Evolutionary conservation across 176 grass and related monocot genomes (phyloP).

Genomic region (Stipa capillata): DNA sequence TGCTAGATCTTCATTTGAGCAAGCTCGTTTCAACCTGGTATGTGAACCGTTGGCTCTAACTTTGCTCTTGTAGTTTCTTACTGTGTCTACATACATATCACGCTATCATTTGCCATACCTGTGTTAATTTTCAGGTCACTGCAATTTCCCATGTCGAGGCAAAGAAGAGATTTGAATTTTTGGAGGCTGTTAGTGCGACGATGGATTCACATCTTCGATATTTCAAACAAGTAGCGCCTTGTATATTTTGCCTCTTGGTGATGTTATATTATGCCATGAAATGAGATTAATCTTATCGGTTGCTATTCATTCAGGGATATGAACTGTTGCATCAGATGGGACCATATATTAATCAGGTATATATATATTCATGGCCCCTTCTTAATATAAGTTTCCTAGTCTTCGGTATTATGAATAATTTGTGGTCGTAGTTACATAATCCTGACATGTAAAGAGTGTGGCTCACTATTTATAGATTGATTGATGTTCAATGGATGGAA

Average conservation of each 20-base stretch:
- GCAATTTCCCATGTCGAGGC: conserved; percentile 85
- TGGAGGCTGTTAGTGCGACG: conserved; percentile 89
- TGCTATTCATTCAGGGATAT: conserved; percentile 71
- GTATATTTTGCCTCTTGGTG: conserved; percentile 6
- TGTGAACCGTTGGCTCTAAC: background rate
- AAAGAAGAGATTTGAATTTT: conserved; percentile 99
- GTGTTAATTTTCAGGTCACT: conserved; percentile 60
- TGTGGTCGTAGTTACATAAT: background rate
- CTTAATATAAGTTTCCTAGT: conserved; percentile 1
- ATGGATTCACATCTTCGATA: conserved; percentile 99
- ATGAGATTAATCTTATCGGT: conserved; percentile 25
- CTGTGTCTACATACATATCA: conserved; percentile 5
- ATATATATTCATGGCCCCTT: conserved; percentile 3
- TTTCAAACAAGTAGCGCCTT: conserved; percentile 86
- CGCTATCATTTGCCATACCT: background rate
- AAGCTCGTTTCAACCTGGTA: conserved; percentile 98
- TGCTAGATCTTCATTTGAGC: conserved; percentile 91
- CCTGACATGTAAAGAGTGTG: background rate
- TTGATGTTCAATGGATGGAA: too few relatives aligned
- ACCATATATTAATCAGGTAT: conserved; percentile 98
- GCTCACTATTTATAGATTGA: too few relatives aligned
- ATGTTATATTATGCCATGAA: conserved; percentile 16
- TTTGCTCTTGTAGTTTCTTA: background rate
- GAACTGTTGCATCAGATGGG: conserved; percentile 94
- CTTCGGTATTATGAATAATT: background rate